Evolutionary conservation across 2,329 filamentous ascomycete genomes (phyloP).

Genomic region (Davidsoniella virescens): DNA sequence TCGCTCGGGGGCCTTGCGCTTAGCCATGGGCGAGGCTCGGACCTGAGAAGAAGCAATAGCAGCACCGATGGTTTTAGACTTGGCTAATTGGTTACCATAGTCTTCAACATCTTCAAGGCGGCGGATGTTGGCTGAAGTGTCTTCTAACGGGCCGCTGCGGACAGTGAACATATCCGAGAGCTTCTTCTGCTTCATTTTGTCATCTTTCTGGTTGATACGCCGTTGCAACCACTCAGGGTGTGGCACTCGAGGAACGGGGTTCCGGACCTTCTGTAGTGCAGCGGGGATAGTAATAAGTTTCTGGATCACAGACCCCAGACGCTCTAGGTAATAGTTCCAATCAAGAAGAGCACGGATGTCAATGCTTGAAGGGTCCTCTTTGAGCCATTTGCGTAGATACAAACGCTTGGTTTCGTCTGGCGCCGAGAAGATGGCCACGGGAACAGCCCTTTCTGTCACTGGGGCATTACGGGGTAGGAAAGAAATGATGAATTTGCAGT

Average conservation of each 20-base stretch:
- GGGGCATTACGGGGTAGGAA: conserved; percentile 71
- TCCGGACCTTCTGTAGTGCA: conserved; percentile 83
- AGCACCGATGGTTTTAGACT: conserved; percentile 42
- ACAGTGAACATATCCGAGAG: conserved; percentile 81
- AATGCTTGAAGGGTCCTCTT: conserved; percentile 79
- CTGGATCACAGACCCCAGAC: conserved; percentile 91
- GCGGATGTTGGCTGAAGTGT: conserved; percentile 48
- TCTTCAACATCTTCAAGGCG: conserved; percentile 62
- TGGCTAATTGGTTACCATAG: conserved; percentile 48
- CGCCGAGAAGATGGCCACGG: conserved; percentile 92
- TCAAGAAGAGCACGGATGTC: conserved; percentile 82
- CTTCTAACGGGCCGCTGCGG: conserved; percentile 47
- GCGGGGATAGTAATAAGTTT: conserved; percentile 98
- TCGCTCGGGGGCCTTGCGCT: conserved; percentile 54
- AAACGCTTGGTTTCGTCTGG: conserved; percentile 74
- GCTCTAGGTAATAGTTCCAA: conserved; percentile 95
- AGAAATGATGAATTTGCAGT: conserved; percentile 99
- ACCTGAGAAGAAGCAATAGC: conserved; percentile 40
- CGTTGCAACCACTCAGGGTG: conserved; percentile 96
- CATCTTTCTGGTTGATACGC: conserved; percentile 86
- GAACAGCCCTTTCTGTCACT: conserved; percentile 85
- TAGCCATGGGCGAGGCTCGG: conserved; percentile 32
- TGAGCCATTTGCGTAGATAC: conserved; percentile 89
- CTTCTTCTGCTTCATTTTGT: conserved; percentile 97
- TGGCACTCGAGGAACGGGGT: conserved; percentile 81